Conservation (phyloP, 2,329 filamentous ascomycete genomes). For the Botrytis cinerea region DNA sequence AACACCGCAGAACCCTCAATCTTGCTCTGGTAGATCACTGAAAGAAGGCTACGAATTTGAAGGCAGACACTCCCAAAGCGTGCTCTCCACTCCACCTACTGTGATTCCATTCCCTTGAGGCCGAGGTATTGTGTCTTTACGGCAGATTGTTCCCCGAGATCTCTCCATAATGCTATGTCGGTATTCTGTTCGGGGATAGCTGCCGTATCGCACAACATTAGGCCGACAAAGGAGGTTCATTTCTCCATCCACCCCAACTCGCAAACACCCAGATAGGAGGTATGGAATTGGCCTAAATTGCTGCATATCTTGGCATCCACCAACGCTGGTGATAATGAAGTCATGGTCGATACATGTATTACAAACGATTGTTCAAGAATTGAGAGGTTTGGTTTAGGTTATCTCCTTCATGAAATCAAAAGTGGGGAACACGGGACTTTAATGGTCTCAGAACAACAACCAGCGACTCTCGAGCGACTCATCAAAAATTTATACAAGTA, state of each 20-base stretch:
- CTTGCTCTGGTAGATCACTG: background rate
- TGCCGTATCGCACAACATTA: background rate
- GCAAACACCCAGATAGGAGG: background rate
- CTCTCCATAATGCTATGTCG: background rate
- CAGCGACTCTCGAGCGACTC: background rate
- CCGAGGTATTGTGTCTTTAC: background rate
- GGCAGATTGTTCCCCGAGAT: background rate
- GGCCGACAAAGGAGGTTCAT: slow-evolving; percentile 3
- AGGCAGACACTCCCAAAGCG: background rate
- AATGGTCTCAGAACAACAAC: background rate
- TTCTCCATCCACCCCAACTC: slow-evolving; percentile 3
- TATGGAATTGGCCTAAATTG: background rate
- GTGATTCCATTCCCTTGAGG: too few species aligned
- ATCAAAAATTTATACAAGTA: background rate
- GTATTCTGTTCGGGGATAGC: background rate
- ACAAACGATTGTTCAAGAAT: too few species aligned
- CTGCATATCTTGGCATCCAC: background rate
- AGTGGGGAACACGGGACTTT: background rate
- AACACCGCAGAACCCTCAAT: background rate
- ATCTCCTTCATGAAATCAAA: background rate
- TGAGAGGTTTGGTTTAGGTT: too few species aligned
- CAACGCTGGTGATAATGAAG: background rate
- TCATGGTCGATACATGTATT: background rate
- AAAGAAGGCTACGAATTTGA: background rate
- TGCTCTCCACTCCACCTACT: too few species aligned